Base-by-base conservation (phyloP, 495 filamentous ascomycete genomes). In the Hypomontagnella submonticulosa region DNA sequence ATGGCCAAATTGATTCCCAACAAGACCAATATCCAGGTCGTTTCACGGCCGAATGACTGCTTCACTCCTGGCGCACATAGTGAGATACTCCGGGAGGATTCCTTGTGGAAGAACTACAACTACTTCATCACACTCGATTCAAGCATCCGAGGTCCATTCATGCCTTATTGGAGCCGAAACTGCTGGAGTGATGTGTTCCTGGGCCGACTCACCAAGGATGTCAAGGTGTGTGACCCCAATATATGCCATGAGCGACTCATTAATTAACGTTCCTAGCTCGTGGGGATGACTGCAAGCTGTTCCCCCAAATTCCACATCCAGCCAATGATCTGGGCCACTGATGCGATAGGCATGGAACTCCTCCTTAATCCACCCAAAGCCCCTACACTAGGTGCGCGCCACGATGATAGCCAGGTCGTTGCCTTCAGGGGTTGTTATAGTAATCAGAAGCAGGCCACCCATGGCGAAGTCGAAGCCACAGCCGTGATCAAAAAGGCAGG, bases 301-400 rank as follows among this genome's bases (percentile, higher is more conserved):
- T 32, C 33, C 11, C 71, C 72, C 6, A 48, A 46, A 13, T 65
- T 62, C 33, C 76, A 76, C 61, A 57, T 75, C 30, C 72, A 77
- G 44, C 67, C 72, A 55, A 76, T 75, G 72, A 70, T 79, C 55
- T 73, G 61, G 65, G 76, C 76, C 9, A 77, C 74, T 16, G 76
- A 79, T 61, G 10, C 40, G 12, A 20, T 65, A 15, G 76, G 76
- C 38, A 64, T 79, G 36, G 61, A 54, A 20, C 37, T 73, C 6
- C 62, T 77, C 2, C 71, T 79, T 4, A 46, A 63, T 51, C 70
- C 65, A 0, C 47, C 50, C 7, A 20, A 66, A 12, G 13, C 1
- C 40, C 58, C n/a, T n/a, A n/a, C n/a, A n/a, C n/a, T n/a, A 4
- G 56, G 67, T 37, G 16, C 15, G 18, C 51, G 16, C 23, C 55